Evolutionary conservation across 2,329 filamentous ascomycete species (phyloP).

Genomic region (Xylaria sp.): DNA sequence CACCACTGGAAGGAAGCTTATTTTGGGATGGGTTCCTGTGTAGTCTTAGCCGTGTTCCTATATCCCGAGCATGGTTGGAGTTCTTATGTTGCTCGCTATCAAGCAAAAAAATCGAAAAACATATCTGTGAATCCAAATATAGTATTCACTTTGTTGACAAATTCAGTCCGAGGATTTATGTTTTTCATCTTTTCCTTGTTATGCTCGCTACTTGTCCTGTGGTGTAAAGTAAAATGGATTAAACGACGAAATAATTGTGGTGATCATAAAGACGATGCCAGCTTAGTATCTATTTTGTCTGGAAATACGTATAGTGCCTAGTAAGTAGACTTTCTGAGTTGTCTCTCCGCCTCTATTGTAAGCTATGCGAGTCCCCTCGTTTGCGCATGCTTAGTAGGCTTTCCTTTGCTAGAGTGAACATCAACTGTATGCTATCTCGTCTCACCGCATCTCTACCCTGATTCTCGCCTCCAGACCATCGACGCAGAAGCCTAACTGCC

Average conservation of each 20-base stretch:
- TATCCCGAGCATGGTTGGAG: slow-evolving; percentile 40
- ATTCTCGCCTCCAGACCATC: slow-evolving; percentile 78
- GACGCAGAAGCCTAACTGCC: slow-evolving; percentile 84
- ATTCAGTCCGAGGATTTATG: background rate
- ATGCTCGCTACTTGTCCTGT: background rate
- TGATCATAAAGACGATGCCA: too few species aligned
- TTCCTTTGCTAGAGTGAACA: background rate
- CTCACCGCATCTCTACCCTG: slow-evolving; percentile 69
- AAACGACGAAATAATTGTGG: background rate
- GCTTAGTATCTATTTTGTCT: too few species aligned
- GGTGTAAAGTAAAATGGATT: background rate
- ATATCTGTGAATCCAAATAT: slow-evolving; percentile 25
- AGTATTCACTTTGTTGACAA: slow-evolving; percentile 30
- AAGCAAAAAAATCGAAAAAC: slow-evolving; percentile 14
- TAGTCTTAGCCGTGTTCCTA: slow-evolving; percentile 44
- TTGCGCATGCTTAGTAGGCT: background rate
- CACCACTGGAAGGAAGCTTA: slow-evolving; percentile 37
- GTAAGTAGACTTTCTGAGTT: background rate
- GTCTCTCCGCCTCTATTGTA: slow-evolving; percentile 8
- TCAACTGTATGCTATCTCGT: slow-evolving; percentile 19
- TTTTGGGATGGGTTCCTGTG: slow-evolving; percentile 37
- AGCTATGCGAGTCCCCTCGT: background rate
- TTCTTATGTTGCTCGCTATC: slow-evolving; percentile 31
- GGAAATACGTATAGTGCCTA: too few species aligned
- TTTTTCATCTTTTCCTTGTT: background rate